Percentiles rank a stretch among this genome's conserved stretches.
phyloP scores from a whole-genome alignment of 768 basidiomycete species.

The Pulveroboletus sp. region DNA sequence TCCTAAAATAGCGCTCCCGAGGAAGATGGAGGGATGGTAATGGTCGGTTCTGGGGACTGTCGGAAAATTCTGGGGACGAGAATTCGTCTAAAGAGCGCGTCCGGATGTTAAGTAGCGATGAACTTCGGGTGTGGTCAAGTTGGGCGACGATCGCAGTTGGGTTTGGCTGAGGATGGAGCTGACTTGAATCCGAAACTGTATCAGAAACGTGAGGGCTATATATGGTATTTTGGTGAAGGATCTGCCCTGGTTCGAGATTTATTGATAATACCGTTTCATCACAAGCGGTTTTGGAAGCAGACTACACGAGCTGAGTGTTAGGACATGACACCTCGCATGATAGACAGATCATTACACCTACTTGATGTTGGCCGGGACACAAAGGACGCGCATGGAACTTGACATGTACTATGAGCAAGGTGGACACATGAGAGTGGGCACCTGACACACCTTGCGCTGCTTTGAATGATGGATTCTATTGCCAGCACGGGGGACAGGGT shows the following conservation, averaged over 20 bases:
- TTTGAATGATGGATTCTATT: conserved; percentile 1
- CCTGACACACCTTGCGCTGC: conserved; percentile 21
- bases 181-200: conserved; percentile 1
- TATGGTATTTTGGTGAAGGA: conserved; percentile 39
- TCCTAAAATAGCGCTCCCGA: conserved; percentile 12
- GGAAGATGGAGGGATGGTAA: conserved; percentile 7
- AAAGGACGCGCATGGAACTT: conserved; percentile 14
- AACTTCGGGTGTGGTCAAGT: conserved; percentile 10
- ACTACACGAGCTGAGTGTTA: conserved; percentile 12
- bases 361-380: conserved; percentile 12
- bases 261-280: conserved; percentile 37
- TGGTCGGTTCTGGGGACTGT: conserved; percentile 1
- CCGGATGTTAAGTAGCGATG: conserved; percentile 9
- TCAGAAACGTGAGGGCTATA: conserved; percentile 8
- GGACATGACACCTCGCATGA: background rate
- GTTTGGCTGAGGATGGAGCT: conserved; percentile 3
- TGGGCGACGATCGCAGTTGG: background rate
- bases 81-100: background rate
- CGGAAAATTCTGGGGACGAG: background rate
- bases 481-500: background rate
- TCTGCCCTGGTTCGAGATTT: conserved; percentile 52
- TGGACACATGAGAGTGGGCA: background rate
- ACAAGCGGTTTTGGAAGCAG: background rate
- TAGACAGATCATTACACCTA: conserved; percentile 8
- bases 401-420: conserved; percentile 5